phyloP scores from a whole-genome alignment of 2,329 filamentous ascomycete species.

The Pleoardoris graminearum region DNA sequence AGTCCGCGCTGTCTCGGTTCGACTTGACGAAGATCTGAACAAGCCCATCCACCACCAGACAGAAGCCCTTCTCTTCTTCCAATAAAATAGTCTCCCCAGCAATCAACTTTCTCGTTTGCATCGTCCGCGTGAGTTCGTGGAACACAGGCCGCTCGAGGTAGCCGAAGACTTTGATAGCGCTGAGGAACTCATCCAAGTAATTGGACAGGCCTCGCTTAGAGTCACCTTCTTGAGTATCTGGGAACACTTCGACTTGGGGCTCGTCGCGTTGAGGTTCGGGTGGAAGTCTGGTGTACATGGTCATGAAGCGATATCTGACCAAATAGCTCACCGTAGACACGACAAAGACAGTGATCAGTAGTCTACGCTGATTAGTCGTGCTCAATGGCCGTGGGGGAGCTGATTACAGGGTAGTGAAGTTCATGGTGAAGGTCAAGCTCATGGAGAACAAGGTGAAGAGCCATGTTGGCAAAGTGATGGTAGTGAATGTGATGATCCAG shows the following conservation, averaged over 20 bases:
- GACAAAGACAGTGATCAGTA: slow-evolving; percentile 71
- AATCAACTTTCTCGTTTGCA: slow-evolving; percentile 96
- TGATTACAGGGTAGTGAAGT: slow-evolving; percentile 87
- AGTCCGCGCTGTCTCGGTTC: slow-evolving; percentile 54
- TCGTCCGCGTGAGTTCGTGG: slow-evolving; percentile 93
- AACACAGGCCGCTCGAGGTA: slow-evolving; percentile 96
- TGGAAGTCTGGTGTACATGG: slow-evolving; percentile 93
- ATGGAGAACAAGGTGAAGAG: slow-evolving; percentile 89
- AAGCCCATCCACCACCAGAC: slow-evolving; percentile 91
- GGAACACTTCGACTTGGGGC: slow-evolving; percentile 91
- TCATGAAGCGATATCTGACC: slow-evolving; percentile 91
- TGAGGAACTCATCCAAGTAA: slow-evolving; percentile 96
- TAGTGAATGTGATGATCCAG: slow-evolving; percentile 81
- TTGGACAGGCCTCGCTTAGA: slow-evolving; percentile 91
- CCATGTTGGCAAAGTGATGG: slow-evolving; percentile 85
- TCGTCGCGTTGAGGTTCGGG: slow-evolving; percentile 96
- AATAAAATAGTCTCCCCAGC: slow-evolving; percentile 93
- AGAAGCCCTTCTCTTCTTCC: slow-evolving; percentile 98
- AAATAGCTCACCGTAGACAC: slow-evolving; percentile 91
- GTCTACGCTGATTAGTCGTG: slow-evolving; percentile 36
- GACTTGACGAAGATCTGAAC: slow-evolving; percentile 99
- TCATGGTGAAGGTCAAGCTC: slow-evolving; percentile 97
- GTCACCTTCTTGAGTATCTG: slow-evolving; percentile 86
- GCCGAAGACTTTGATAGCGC: slow-evolving; percentile 98
- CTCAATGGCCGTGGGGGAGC: not conserved